Percentiles rank a stretch among this genome's conserved stretches.
These are phyloP conservation scores for Toxoplasma gondii DNA, from an alignment of 169 alveolate genomes.

Conservation along the genomic window DNA sequence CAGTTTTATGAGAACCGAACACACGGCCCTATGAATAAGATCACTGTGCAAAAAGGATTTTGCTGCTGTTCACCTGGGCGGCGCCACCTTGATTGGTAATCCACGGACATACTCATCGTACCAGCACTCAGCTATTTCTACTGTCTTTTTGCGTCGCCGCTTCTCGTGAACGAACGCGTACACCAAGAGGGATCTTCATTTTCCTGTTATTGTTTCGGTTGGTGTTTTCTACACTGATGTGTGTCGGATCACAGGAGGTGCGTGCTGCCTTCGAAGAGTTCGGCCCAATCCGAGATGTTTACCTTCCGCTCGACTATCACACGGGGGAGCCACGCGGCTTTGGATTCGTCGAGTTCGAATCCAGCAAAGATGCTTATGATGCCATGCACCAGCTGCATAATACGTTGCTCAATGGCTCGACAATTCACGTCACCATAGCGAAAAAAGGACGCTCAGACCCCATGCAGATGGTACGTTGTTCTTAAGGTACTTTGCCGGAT, in stretches of 20 bases:
- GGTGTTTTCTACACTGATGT: background rate
- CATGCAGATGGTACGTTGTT: conserved; percentile 51
- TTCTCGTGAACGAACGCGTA: no score
- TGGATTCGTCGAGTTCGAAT: conserved; percentile 88
- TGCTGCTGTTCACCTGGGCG: no score
- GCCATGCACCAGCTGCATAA: conserved; percentile 80
- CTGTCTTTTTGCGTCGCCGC: no score
- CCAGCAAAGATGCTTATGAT: conserved; percentile 83
- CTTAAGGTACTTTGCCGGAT: background rate
- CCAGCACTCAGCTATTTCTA: no score
- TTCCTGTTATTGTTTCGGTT: no score
- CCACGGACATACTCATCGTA: no score
- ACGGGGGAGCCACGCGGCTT: conserved; percentile 90
- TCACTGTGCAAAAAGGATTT: no score
- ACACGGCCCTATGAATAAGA: no score
- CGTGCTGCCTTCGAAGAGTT: conserved; percentile 57
- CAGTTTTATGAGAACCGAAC: no score
- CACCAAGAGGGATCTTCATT: no score
- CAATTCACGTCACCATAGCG: conserved; percentile 66
- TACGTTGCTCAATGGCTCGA: conserved; percentile 44
- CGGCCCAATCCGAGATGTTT: conserved; percentile 91
- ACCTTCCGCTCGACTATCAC: conserved; percentile 91
- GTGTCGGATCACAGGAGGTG: conserved; percentile 30
- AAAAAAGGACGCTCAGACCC: conserved; percentile 68
- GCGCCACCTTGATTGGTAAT: no score